phyloP scores from a whole-genome alignment of 2,329 filamentous ascomycete genomes.

The Niveomyces coronatus region DNA sequence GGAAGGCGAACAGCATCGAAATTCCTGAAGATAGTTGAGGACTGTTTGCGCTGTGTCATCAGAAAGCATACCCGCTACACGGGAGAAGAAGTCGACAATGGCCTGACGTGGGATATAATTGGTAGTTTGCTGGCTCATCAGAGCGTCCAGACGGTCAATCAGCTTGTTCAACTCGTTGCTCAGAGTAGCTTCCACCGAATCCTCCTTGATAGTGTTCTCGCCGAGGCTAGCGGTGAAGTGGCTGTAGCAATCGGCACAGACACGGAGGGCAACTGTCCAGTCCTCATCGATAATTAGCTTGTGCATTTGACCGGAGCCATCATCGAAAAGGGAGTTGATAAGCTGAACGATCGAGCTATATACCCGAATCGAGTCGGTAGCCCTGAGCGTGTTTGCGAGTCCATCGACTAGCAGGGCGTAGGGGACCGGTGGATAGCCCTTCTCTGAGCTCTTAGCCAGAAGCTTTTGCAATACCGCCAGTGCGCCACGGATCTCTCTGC shows the following conservation, averaged over 20 bases:
- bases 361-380: conserved; percentile 34
- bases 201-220: conserved; percentile 17
- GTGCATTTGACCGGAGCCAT: conserved; percentile 41
- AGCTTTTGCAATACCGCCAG: conserved; percentile 53
- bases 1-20: conserved; percentile 61
- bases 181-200: conserved; percentile 27
- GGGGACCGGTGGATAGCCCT: conserved; percentile 50
- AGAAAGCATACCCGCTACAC: conserved; percentile 50
- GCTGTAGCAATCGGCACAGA: conserved; percentile 45
- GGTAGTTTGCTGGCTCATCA: conserved; percentile 32
- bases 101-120: conserved; percentile 55
- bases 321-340: conserved; percentile 46
- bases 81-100: conserved; percentile 56
- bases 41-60: conserved; percentile 55
- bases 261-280: conserved; percentile 50
- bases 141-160: conserved; percentile 37
- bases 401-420: conserved; percentile 50
- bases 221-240: conserved; percentile 13
- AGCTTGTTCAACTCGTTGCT: conserved; percentile 34
- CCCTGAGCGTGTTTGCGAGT: conserved; percentile 38
- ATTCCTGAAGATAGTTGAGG: conserved; percentile 57
- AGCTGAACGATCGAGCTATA: conserved; percentile 38
- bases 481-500: conserved; percentile 50
- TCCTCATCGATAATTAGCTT: conserved; percentile 53
- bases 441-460: conserved; percentile 46